Conservation (phyloP, 768 basidiomycete species). For the Mycena vulgaris region DNA sequence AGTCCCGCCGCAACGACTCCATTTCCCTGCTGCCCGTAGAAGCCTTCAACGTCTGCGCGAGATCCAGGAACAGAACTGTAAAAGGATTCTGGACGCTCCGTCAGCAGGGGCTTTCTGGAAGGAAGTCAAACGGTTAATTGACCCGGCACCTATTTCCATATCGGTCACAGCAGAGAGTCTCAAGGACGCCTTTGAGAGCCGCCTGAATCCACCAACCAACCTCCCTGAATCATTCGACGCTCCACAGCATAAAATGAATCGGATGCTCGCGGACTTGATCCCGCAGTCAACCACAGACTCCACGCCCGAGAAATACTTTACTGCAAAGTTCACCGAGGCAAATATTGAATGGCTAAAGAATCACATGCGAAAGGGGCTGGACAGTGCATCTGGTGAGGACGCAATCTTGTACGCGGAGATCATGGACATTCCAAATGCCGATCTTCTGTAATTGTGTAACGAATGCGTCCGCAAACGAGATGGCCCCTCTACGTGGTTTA, state of each 20-base stretch:
- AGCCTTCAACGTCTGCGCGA: background rate
- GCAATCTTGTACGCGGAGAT: background rate
- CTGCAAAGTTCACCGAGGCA: background rate
- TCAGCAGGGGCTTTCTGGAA: slow-evolving; percentile 9
- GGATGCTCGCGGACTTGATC: background rate
- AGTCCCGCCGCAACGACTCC: no score
- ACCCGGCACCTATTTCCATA: background rate
- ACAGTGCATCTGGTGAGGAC: background rate
- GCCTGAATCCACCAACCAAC: background rate
- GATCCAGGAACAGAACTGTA: background rate
- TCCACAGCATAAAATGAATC: background rate
- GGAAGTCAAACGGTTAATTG: background rate
- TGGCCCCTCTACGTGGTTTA: slow-evolving; percentile 1
- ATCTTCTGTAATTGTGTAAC: background rate
- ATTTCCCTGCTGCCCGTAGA: no score
- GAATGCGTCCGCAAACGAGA: slow-evolving; percentile 1
- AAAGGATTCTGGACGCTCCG: background rate
- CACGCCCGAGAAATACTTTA: background rate
- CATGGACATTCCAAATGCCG: background rate
- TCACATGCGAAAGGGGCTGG: background rate
- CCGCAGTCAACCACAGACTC: background rate
- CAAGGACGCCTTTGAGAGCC: background rate
- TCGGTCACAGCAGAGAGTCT: background rate
- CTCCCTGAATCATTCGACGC: slow-evolving; percentile 1
- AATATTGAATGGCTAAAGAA: background rate